phyloP scores from a whole-genome alignment of 2,329 filamentous ascomycete genomes.

The Paecilomyces sp. region DNA sequence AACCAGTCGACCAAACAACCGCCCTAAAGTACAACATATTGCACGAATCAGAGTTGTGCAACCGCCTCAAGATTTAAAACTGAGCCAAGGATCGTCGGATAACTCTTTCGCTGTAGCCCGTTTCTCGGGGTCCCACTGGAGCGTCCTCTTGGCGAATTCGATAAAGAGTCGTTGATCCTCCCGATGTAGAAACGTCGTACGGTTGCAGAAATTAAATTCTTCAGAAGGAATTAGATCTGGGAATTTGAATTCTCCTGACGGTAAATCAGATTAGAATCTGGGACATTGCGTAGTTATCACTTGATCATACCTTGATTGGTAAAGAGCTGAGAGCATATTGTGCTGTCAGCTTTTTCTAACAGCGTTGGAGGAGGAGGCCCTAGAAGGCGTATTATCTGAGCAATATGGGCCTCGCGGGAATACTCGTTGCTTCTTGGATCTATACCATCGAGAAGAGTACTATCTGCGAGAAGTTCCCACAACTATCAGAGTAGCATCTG shows the following conservation, averaged over 20 bases:
- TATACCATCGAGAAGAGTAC: slow-evolving; percentile 20
- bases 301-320: slow-evolving; percentile 8
- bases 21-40: too few species aligned
- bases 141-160: slow-evolving; percentile 22
- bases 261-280: not conserved
- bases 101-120: slow-evolving; percentile 26
- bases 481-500: slow-evolving; percentile 10
- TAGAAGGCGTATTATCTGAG: slow-evolving; percentile 16
- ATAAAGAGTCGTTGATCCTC: slow-evolving; percentile 26
- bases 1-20: too few species aligned
- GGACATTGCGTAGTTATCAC: not conserved
- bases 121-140: slow-evolving; percentile 25
- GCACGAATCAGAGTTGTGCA: too few species aligned
- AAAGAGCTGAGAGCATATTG: slow-evolving; percentile 5
- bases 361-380: slow-evolving; percentile 14
- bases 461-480: slow-evolving; percentile 24
- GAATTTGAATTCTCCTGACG: slow-evolving; percentile 13
- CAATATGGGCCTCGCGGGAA: slow-evolving; percentile 15
- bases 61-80: not conserved
- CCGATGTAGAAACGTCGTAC: slow-evolving; percentile 13
- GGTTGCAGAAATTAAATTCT: slow-evolving; percentile 10
- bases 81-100: slow-evolving; percentile 22
- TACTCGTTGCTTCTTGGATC: slow-evolving; percentile 12
- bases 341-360: slow-evolving; percentile 5
- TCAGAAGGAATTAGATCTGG: slow-evolving; percentile 15